Base-by-base conservation (phyloP, 208 protist species). In the Vickermania ingenoplastis region DNA sequence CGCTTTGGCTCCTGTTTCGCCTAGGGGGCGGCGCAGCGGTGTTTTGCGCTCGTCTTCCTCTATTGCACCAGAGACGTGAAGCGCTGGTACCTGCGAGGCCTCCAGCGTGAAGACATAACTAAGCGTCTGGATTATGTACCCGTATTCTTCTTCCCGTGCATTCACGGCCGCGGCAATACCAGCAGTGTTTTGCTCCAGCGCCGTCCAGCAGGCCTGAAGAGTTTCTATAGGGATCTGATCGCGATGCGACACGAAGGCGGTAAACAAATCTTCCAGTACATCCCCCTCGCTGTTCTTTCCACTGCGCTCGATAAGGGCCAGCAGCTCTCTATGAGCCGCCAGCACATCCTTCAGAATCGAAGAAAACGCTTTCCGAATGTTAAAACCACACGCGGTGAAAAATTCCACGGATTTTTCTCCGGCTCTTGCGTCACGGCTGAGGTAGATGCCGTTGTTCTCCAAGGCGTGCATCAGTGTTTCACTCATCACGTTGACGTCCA, bases 91-190 rank as follows among this genome's bases (percentile, higher is more conserved):
- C 31, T 73, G 67, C 3, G 73, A 62, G 3, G 77, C 55, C 26
- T 90, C 75, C 0, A 62, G 41, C 0, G 66, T 53, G 53, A 88
- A 90, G 24, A 77, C 64, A 41, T 86, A 89, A 14, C 65, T 52
- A 21, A 88, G 57, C 3, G 61, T 72, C 41, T 81, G 67, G 14
- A 90, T 31, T 1, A 93, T 56, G 63, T 86, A 89, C 31, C 69
- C 63, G 66, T 85, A 88, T 59, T 86, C 78, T 23, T 72, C 57
- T 22, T 72, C 69, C 7, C 53, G 69, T 22, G 41, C 65, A 51
- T 80, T 65, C 17, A 93, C 31, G 26, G 61, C n/a, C 0, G 67
- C 71, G n/a, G 72, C 86, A 60, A 93, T 83, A 50, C 71, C 67
- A 29, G 60, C 62, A 7, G 69, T 63, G 50, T 82, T 69, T 49